Percentiles rank a stretch among this genome's conserved stretches.
Evolutionary conservation across 2,329 filamentous ascomycete species (phyloP).

Genomic region (Cadophora luteo-olivacea): DNA sequence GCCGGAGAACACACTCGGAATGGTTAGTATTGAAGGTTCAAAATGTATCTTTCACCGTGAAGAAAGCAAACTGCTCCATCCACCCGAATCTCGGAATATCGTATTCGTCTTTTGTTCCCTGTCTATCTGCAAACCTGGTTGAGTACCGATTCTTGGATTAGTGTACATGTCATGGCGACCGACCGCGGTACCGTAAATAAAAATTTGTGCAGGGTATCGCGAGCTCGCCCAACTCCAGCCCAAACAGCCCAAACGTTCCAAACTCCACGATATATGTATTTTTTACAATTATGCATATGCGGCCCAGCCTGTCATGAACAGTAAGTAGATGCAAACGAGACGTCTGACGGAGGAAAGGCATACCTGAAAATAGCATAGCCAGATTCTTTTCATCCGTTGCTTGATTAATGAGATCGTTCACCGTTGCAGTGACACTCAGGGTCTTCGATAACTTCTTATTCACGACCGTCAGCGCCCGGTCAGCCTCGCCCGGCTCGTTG

Average conservation of each 20-base stretch:
- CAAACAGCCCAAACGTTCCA: not conserved
- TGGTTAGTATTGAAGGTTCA: constrained; percentile 7
- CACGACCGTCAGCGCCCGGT: constrained; percentile 89
- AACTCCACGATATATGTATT: constrained; percentile 6
- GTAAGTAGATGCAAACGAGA: constrained; percentile 22
- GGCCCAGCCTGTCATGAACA: constrained; percentile 52
- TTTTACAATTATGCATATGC: constrained; percentile 51
- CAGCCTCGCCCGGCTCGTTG: constrained; percentile 78
- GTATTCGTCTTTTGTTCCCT: not conserved
- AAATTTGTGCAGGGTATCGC: constrained; percentile 13
- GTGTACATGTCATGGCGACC: constrained; percentile 9
- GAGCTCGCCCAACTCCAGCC: constrained; percentile 12
- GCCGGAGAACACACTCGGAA: constrained; percentile 15
- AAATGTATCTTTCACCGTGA: not conserved
- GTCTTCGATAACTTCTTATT: constrained; percentile 96
- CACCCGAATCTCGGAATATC: not conserved
- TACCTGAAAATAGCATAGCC: constrained; percentile 80
- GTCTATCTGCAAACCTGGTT: constrained; percentile 1
- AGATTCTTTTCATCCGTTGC: constrained; percentile 92
- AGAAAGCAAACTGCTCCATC: not conserved
- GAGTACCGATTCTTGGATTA: constrained; percentile 4
- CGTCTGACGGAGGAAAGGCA: constrained; percentile 15
- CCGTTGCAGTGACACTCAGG: constrained; percentile 90
- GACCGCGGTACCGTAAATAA: not conserved
- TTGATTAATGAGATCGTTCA: constrained; percentile 96